phyloP scores from a whole-genome alignment of 805 yeast genomes.

The Sugiyamaella americana region DNA sequence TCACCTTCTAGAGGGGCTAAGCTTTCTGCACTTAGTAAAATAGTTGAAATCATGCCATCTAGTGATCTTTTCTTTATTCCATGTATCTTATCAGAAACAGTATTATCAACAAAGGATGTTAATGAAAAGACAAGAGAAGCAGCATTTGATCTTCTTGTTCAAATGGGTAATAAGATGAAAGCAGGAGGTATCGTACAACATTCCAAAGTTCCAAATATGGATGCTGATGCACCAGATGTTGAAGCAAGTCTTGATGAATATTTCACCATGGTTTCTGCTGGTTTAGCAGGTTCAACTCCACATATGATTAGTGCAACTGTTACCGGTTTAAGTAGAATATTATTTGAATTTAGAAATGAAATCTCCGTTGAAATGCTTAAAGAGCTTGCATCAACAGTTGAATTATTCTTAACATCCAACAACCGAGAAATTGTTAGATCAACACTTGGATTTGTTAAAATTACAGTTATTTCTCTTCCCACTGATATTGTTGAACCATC shows the following conservation, averaged over 20 bases:
- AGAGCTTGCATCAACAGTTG: conserved; percentile 82
- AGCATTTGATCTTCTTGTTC: conserved; percentile 67
- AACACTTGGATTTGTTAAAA: conserved; percentile 90
- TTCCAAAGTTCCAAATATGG: conserved; percentile 57
- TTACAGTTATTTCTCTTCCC: conserved; percentile 78
- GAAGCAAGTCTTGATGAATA: conserved; percentile 71
- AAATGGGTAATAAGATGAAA: conserved; percentile 74
- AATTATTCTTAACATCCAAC: conserved; percentile 81
- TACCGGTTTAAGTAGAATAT: conserved; percentile 79
- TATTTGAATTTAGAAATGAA: conserved; percentile 74
- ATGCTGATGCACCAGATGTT: conserved; percentile 50
- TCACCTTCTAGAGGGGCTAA: conserved; percentile 78
- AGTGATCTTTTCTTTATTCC: conserved; percentile 73
- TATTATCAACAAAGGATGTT: conserved; percentile 82
- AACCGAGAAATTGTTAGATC: conserved; percentile 92
- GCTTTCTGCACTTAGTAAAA: conserved; percentile 55
- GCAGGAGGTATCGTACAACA: conserved; percentile 59
- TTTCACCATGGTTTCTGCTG: conserved; percentile 92
- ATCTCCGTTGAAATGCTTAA: conserved; percentile 54
- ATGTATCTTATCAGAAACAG: conserved; percentile 75
- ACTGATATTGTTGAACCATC: conserved; percentile 64
- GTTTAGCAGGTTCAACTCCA: conserved; percentile 87
- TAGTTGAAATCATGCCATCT: conserved; percentile 58
- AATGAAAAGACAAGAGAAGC: conserved; percentile 86
- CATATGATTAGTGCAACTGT: conserved; percentile 97